These are phyloP conservation scores for Staphylotrichum tortipilum DNA, from an alignment of 495 filamentous ascomycete genomes.

Conservation along the genomic window DNA sequence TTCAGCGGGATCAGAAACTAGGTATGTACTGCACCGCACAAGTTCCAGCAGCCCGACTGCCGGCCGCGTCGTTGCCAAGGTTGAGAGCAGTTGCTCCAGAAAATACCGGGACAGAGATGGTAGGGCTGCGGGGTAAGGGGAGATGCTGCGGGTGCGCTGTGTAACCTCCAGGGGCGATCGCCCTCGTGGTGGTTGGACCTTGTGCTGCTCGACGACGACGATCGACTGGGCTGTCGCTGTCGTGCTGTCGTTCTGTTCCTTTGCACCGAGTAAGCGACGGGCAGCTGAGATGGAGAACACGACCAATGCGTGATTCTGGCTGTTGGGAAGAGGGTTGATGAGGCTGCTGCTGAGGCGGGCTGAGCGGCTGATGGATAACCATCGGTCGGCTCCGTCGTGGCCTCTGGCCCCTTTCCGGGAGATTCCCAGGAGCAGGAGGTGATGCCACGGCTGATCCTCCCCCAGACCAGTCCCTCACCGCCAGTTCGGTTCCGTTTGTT, in stretches of 20 bases:
- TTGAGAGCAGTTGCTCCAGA: neutral
- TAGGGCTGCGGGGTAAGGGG: constrained; percentile 8
- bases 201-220: neutral
- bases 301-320: no score
- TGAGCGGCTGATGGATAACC: neutral
- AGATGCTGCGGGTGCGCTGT: constrained; percentile 3
- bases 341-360: no score
- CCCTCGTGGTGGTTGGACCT: neutral
- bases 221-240: neutral
- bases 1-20: no score
- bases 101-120: neutral
- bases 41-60: no score
- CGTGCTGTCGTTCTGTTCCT: no score
- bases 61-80: no score
- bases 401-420: neutral
- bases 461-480: constrained; percentile 17
- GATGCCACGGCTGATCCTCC: no score
- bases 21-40: neutral
- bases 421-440: no score
- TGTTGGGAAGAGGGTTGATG: no score
- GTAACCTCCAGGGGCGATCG: neutral
- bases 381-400: no score
- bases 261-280: no score
- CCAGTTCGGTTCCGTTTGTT: constrained; percentile 18
- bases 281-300: no score